Base-by-base conservation (phyloP, 2,329 filamentous ascomycete genomes). In the Colletotrichum lini region DNA sequence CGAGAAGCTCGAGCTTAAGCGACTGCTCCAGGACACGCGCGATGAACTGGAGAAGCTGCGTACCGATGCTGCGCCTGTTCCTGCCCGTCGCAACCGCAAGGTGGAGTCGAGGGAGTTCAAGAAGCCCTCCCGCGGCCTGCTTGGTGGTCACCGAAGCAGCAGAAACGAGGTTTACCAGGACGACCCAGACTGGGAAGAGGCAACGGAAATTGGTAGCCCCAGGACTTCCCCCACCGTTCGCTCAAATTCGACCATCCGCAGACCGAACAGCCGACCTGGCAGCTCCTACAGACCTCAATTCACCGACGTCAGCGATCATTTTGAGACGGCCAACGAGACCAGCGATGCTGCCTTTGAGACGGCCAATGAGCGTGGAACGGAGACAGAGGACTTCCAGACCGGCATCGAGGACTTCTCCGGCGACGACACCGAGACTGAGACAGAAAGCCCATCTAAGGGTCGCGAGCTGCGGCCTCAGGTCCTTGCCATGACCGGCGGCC, bases 371-470 rank as follows among this genome's bases (percentile, higher is more conserved):
- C 90, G 91, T 38, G 89, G 86, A 15, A 98, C 94, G 0, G 95
- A 97, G 82, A 97, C 95, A 13, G 96, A 98, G 75, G 94, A 94
- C 73, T 98, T 98, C 89, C 93, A 97, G 80, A 98, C 96, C 4
- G 95, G 94, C n/a, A 90, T 91, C 18, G 96, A 98, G 76, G 93
- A 94, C 26, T 82, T 91, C 63, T 88, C 88, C 18, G 95, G 92
- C 77, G 93, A 90, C 73, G 93, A 95, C 75, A 86, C 82, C 4
- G 85, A 93, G 58, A 97, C 95, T 0, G 96, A 98, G 82, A 98
- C 95, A 0, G 96, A 98, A 80, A 88, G 86, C 65, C 85, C 82
- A 2, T 82, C 84, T 3, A 84, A 82, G 76, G 84, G 82, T 45
- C 80, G 79, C 35, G 83, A 84, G 74, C 84, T 78, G 75, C 81